phyloP scores from a whole-genome alignment of 768 basidiomycete species.

The Tremella mesenterica region DNA sequence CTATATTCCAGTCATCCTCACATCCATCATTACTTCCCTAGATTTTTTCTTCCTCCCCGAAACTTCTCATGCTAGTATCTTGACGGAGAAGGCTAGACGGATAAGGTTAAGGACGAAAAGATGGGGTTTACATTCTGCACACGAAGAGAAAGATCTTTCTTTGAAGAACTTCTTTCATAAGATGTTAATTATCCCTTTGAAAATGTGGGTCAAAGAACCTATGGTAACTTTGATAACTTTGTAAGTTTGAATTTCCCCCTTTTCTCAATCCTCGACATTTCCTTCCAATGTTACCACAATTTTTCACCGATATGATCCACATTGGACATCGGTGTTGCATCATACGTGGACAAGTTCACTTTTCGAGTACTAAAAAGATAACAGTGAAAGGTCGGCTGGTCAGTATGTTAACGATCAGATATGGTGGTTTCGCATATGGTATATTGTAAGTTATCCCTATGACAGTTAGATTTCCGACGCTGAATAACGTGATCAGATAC shows the following conservation, averaged over 20 bases:
- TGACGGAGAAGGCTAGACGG: slow-evolving; percentile 39
- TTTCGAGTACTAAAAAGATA: too few species aligned
- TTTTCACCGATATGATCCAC: too few species aligned
- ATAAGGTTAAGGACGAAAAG: slow-evolving; percentile 32
- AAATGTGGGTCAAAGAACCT: slow-evolving; percentile 39
- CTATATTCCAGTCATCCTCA: slow-evolving; percentile 42
- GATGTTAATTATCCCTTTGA: slow-evolving; percentile 34
- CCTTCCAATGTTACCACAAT: too few species aligned
- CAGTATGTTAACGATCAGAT: slow-evolving; percentile 9
- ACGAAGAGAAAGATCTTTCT: slow-evolving; percentile 38
- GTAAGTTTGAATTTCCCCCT: too few species aligned
- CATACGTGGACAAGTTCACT: too few species aligned
- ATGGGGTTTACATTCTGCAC: slow-evolving; percentile 39
- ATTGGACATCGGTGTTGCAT: too few species aligned
- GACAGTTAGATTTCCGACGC: too few species aligned
- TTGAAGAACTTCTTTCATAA: slow-evolving; percentile 38
- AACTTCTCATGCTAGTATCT: slow-evolving; percentile 41
- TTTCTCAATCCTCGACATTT: too few species aligned
- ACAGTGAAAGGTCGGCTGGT: too few species aligned
- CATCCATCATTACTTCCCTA: slow-evolving; percentile 24
- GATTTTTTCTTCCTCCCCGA: slow-evolving; percentile 40
- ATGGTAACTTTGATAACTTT: slow-evolving; percentile 32
- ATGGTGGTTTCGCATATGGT: slow-evolving; percentile 31
- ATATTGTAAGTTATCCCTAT: slow-evolving; percentile 37
- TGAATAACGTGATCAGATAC: too few species aligned